Evolutionary conservation across 2,329 filamentous ascomycete genomes (phyloP).

Genomic region (Clarireedia sp.): DNA sequence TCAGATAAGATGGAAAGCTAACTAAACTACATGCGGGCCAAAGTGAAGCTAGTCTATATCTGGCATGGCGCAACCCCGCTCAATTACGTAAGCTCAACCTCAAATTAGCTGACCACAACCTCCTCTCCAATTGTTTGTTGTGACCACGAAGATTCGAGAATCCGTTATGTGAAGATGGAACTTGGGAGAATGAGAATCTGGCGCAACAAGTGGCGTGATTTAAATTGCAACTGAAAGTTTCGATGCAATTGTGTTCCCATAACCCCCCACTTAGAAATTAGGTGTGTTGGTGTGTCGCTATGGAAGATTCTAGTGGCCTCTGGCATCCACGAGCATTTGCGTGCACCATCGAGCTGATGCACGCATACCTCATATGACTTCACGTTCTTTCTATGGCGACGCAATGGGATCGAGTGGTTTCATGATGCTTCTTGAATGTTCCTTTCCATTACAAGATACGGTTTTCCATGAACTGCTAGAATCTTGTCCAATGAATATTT

Average conservation of each 20-base stretch:
- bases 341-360: background rate
- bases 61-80: background rate
- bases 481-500: conserved; percentile 3
- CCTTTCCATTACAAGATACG: background rate
- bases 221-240: background rate
- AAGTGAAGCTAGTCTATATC: too few relatives aligned
- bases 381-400: background rate
- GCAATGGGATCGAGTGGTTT: background rate
- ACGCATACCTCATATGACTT: background rate
- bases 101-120: background rate
- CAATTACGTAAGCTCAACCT: background rate
- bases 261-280: background rate
- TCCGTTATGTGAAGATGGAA: too few relatives aligned
- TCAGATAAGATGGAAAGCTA: too few relatives aligned
- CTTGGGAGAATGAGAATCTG: too few relatives aligned
- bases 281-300: background rate
- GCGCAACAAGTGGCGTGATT: too few relatives aligned
- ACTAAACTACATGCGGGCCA: too few relatives aligned
- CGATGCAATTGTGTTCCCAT: background rate
- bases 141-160: too few relatives aligned
- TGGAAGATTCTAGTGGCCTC: conserved; percentile 2
- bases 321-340: background rate
- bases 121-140: background rate
- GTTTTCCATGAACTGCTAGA: conserved; percentile 8
- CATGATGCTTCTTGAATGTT: background rate